phyloP scores from a whole-genome alignment of 164 flowering plant species.

The Annona cherimola region DNA sequence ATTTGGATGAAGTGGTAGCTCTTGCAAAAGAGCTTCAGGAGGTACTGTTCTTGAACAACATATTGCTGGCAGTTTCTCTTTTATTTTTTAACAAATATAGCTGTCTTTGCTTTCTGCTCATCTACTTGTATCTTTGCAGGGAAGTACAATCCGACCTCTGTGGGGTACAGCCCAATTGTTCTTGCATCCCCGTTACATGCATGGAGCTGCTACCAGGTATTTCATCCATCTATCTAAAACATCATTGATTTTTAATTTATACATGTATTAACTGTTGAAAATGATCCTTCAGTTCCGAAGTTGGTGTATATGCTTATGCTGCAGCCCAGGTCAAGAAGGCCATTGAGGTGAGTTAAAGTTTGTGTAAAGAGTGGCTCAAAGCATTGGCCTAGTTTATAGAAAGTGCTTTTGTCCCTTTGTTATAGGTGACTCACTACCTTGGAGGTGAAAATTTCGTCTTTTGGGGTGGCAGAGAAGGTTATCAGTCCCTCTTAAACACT shows the following conservation, averaged over 20 bases:
- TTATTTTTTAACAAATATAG: neutral
- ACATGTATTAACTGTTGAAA: neutral
- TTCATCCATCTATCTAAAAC: constrained; percentile 10
- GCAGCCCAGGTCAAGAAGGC: constrained; percentile 99
- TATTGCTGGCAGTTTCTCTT: neutral
- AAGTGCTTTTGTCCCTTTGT: neutral
- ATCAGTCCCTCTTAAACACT: constrained; percentile 86
- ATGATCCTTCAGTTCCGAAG: constrained; percentile 56
- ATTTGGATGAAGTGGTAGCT: constrained; percentile 86
- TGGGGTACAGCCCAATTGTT: constrained; percentile 99
- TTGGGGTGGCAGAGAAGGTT: constrained; percentile 99
- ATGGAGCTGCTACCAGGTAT: too few relatives aligned
- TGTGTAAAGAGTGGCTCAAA: neutral
- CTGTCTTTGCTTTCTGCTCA: neutral
- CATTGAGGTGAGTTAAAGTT: constrained; percentile 59
- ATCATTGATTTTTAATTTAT: neutral
- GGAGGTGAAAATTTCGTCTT: constrained; percentile 97
- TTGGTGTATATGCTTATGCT: constrained; percentile 83
- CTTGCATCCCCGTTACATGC: constrained; percentile 84
- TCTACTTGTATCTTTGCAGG: constrained; percentile 29
- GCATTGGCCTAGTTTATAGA: neutral
- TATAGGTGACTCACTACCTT: constrained; percentile 88
- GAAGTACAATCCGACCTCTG: constrained; percentile 60
- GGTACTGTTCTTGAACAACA: constrained; percentile 27
- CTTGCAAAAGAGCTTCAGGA: constrained; percentile 98